Evolutionary conservation across 2,329 filamentous ascomycete genomes (phyloP).

Genomic region (Epichloe festucae): DNA sequence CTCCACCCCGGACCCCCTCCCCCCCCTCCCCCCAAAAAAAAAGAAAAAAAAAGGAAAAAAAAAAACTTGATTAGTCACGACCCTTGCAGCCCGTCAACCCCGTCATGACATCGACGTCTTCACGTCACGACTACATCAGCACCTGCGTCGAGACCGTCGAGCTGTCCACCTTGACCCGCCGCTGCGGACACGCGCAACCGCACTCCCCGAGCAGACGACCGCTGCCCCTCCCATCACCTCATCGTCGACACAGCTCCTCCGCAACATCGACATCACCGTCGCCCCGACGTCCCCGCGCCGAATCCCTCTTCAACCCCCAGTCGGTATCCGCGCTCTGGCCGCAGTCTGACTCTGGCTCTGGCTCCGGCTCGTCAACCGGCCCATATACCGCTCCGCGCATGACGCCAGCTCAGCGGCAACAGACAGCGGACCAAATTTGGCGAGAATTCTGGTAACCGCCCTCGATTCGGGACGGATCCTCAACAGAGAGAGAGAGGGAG

Average conservation of each 20-base stretch:
- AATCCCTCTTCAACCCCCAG: neutral
- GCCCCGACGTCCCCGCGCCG: neutral
- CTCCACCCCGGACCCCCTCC: no score
- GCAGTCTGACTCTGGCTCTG: no score
- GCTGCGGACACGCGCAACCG: neutral
- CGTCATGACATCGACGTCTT: neutral
- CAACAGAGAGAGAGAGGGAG: neutral
- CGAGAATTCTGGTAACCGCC: slow-evolving; percentile 14
- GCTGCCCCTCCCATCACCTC: neutral
- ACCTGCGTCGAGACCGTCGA: slow-evolving; percentile 2
- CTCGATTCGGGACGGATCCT: no score
- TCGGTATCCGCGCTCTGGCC: no score
- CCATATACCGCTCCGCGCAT: slow-evolving; percentile 6
- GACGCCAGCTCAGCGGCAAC: slow-evolving; percentile 11
- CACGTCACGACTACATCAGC: neutral
- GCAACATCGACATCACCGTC: neutral
- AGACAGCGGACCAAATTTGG: slow-evolving; percentile 14
- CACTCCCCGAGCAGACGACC: neutral
- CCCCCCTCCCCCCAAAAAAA: no score
- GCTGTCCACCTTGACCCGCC: slow-evolving; percentile 2
- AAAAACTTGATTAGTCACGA: neutral
- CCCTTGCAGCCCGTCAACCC: neutral
- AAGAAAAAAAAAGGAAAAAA: neutral
- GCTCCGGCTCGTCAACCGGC: neutral
- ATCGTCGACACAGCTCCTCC: neutral